These are phyloP conservation scores for Plasmodiophora brassicae DNA, from an alignment of 208 protist genomes.

Conservation along the genomic window DNA sequence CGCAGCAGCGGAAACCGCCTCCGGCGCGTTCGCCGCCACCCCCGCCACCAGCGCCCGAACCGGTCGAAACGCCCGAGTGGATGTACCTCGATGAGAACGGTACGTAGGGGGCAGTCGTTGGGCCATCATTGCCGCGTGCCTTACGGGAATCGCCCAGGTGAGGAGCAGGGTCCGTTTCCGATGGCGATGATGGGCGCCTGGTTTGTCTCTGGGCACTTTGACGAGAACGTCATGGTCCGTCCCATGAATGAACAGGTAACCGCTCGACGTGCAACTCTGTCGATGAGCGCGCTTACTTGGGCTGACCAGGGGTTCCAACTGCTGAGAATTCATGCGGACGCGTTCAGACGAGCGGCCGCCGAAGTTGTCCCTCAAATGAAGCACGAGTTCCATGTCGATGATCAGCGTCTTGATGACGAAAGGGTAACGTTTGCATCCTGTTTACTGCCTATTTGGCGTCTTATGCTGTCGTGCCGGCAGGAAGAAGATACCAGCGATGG, in stretches of 20 bases:
- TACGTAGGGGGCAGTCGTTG: not conserved
- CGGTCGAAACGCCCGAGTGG: not conserved
- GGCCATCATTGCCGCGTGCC: not conserved
- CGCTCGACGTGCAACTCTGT: not conserved
- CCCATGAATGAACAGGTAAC: not conserved
- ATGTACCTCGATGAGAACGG: not conserved
- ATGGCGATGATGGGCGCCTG: not conserved
- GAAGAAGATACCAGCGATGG: too few species aligned
- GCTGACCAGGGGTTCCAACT: not conserved
- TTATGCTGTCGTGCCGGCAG: too few species aligned
- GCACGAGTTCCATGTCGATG: not conserved
- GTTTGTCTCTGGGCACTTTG: not conserved
- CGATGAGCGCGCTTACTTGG: too few species aligned
- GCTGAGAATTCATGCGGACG: not conserved
- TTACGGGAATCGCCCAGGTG: not conserved
- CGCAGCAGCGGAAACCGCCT: too few species aligned
- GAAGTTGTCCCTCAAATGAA: not conserved
- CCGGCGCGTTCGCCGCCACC: too few species aligned
- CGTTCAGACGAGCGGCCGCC: not conserved
- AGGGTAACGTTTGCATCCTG: too few species aligned
- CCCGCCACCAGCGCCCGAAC: too few species aligned
- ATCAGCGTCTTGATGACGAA: too few species aligned
- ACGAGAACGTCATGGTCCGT: not conserved
- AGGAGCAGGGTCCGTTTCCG: not conserved
- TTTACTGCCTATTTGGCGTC: too few species aligned